phyloP scores from a whole-genome alignment of 2,329 filamentous ascomycete species.

The Beauveria australis region DNA sequence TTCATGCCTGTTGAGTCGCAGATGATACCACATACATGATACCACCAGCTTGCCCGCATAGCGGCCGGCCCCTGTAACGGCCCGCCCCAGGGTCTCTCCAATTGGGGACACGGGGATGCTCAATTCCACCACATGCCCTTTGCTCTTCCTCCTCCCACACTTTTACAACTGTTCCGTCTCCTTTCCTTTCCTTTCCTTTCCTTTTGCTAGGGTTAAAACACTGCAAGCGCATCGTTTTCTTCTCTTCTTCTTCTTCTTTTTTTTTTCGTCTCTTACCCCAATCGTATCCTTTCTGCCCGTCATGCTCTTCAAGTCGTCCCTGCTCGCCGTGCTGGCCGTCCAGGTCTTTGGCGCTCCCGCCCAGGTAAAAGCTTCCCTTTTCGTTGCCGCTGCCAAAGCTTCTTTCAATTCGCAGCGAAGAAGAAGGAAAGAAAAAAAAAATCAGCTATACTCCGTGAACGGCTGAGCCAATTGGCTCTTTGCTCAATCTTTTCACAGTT shows the following conservation, averaged over 20 bases:
- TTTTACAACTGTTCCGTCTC: neutral
- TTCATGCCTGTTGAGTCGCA: too few species aligned
- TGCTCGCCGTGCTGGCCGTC: slow-evolving; percentile 63
- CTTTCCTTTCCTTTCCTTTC: neutral
- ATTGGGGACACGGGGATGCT: neutral
- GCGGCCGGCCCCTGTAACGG: too few species aligned
- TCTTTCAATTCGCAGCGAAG: neutral
- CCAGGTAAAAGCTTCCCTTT: slow-evolving; percentile 41
- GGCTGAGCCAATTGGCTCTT: neutral
- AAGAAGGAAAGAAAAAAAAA: neutral
- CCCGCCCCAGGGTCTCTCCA: too few species aligned
- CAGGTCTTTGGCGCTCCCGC: slow-evolving; percentile 58
- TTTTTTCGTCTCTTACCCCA: neutral
- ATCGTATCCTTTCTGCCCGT: slow-evolving; percentile 8
- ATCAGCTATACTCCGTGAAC: neutral
- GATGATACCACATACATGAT: too few species aligned
- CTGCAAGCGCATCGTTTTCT: neutral
- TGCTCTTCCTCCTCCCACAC: neutral
- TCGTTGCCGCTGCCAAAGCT: neutral
- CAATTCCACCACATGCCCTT: neutral
- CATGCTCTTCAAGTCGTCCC: slow-evolving; percentile 70
- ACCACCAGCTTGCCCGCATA: too few species aligned
- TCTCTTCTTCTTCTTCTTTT: neutral
- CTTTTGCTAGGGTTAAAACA: slow-evolving; percentile 3
- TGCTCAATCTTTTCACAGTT: too few species aligned